Base-by-base conservation (phyloP, 108 stramenopile genomes). In the Pseudonitzschia pungens region DNA sequence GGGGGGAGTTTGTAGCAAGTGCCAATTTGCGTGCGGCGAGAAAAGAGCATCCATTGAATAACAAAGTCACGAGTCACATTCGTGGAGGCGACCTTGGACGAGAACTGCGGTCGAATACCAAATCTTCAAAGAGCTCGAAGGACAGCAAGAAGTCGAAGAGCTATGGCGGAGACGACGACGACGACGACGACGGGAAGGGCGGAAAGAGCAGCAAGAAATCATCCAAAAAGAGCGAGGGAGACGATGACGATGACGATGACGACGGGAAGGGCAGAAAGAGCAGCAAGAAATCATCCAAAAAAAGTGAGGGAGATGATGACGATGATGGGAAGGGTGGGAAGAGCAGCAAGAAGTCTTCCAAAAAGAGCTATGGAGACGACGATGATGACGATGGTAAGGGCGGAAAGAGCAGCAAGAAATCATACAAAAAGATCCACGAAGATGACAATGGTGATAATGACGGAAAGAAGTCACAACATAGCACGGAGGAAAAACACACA, bases 361-460 rank as follows among this genome's bases (percentile, higher is more conserved):
- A 36, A 36, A 36, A 36, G 36, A 36, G 36, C 6, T 36, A 48
- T 12, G 45, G 45, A 48, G 45, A 48, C 22, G 57, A 31, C 57
- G 57, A 28, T 0, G 56, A 57, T 7, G 57, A 58, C 27, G 29
- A 58, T 0, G 14, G 45, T 1, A 48, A 48, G 18, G 45, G 45
- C 10, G 24, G 22, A 20, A 55, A 55, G 54, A 55, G 54, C 54
- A 20, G 54, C n/a, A 55, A 26, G 20, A 24, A 20, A 55, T 48
- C 45, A 48, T 18, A 4, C 16, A 48, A 48, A 48, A 18, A 14
- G 16, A 18, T 1, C 45, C 7, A 55, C 55, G 68, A 31, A 43
- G 80, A 64, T 36, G 63, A 64, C 26, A 32, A 60, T 8, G 59
- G 15, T 60, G 59, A 60, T 12, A 36, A 64, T 6, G 26, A 64